Conservation (phyloP, 2,329 filamentous ascomycete species). For the Pseudodiploospora longispora region DNA sequence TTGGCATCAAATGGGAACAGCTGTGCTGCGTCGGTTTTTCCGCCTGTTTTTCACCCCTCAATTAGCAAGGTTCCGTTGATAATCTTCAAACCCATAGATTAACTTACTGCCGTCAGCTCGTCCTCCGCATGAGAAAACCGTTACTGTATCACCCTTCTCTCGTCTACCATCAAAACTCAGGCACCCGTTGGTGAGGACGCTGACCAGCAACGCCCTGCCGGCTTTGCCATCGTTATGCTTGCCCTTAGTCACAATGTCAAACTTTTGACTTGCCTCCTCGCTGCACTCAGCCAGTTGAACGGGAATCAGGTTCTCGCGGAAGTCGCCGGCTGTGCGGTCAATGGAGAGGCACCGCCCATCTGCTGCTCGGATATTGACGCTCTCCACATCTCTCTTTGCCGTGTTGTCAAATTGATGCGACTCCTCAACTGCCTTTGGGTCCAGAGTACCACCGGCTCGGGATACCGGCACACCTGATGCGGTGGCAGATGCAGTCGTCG, state of each 20-base stretch:
- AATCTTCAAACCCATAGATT: conserved; percentile 3
- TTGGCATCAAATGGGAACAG: conserved; percentile 39
- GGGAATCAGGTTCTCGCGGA: conserved; percentile 45
- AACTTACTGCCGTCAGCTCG: conserved; percentile 37
- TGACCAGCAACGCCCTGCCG: conserved; percentile 37
- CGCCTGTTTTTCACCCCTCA: conserved; percentile 20
- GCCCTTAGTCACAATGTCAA: conserved; percentile 42
- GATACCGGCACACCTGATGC: conserved; percentile 39
- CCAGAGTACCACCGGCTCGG: conserved; percentile 39
- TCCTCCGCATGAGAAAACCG: conserved; percentile 44
- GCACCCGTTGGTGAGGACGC: conserved; percentile 42
- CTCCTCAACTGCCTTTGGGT: conserved; percentile 42
- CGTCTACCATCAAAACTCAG: conserved; percentile 41
- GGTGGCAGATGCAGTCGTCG: conserved; percentile 22
- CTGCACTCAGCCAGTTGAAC: conserved; percentile 36
- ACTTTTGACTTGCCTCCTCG: conserved; percentile 38
- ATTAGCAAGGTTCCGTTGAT: conserved; percentile 4
- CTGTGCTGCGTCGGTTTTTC: conserved; percentile 39
- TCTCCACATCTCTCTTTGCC: conserved; percentile 37
- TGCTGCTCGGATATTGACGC: conserved; percentile 36
- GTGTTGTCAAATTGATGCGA: conserved; percentile 38
- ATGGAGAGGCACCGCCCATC: conserved; percentile 44
- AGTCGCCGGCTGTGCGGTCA: conserved; percentile 44
- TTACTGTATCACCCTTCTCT: conserved; percentile 36
- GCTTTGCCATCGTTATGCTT: conserved; percentile 37